phyloP scores from a whole-genome alignment of 495 filamentous ascomycete species.

The Talaromyces wortmannii region DNA sequence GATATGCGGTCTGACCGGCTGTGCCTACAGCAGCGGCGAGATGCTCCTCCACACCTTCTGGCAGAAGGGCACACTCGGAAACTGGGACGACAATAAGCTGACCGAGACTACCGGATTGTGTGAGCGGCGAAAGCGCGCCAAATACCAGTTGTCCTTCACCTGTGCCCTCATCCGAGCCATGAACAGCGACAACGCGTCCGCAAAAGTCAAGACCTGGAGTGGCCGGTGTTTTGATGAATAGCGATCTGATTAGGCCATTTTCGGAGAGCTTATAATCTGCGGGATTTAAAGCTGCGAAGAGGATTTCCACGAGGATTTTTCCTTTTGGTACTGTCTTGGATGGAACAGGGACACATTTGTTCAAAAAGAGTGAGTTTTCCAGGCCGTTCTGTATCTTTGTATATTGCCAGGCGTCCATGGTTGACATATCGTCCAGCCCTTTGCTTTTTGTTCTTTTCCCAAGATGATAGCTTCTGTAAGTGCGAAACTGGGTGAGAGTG shows the following conservation, averaged over 20 bases:
- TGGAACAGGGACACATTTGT: too few species aligned
- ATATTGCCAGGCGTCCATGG: too few species aligned
- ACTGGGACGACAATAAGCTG: constrained; percentile 4
- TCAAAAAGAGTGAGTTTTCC: too few species aligned
- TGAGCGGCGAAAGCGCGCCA: not conserved
- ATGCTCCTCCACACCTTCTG: constrained; percentile 31
- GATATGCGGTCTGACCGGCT: constrained; percentile 44
- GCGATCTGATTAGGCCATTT: not conserved
- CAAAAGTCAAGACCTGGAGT: not conserved
- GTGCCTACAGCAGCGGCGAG: constrained; percentile 33
- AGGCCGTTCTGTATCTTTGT: too few species aligned
- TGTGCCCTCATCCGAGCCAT: not conserved
- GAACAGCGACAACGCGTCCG: not conserved
- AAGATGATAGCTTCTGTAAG: too few species aligned
- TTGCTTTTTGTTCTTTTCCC: too few species aligned
- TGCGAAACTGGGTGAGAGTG: too few species aligned
- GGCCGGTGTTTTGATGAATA: not conserved
- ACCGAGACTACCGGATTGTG: not conserved
- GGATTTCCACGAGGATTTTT: too few species aligned
- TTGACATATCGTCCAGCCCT: too few species aligned
- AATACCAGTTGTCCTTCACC: not conserved
- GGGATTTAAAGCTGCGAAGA: not conserved
- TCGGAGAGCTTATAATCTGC: not conserved
- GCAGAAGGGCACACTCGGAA: constrained; percentile 15
- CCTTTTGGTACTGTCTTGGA: too few species aligned